Evolutionary conservation across 2,329 filamentous ascomycete species (phyloP).

Genomic region (Camptophora hylomeconis): DNA sequence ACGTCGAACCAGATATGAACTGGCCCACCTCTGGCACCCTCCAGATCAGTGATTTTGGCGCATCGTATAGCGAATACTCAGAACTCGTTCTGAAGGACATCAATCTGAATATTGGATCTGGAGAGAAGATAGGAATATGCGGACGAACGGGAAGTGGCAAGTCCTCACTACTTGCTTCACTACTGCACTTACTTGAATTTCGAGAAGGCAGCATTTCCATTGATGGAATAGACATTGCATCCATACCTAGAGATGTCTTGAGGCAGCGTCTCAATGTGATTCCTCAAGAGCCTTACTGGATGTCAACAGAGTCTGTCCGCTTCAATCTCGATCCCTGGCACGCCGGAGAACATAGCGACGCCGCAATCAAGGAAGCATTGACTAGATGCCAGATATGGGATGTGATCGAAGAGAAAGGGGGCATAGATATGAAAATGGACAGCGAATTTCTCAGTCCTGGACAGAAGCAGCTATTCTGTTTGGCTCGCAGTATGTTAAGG

Average conservation of each 20-base stretch:
- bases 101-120: background rate
- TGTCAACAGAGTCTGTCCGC: constrained; percentile 17
- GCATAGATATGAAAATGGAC: constrained; percentile 31
- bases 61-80: background rate
- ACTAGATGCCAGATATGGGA: constrained; percentile 25
- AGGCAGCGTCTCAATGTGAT: constrained; percentile 20
- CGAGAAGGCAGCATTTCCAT: constrained; percentile 16
- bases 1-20: no score
- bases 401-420: constrained; percentile 26
- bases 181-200: constrained; percentile 20
- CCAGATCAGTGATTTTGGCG: background rate
- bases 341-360: constrained; percentile 11
- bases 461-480: constrained; percentile 51
- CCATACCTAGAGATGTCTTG: constrained; percentile 12
- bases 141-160: constrained; percentile 23
- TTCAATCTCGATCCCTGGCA: constrained; percentile 26
- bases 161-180: constrained; percentile 18
- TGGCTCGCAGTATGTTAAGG: constrained; percentile 46
- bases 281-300: constrained; percentile 18
- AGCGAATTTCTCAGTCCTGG: constrained; percentile 41
- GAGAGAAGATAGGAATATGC: constrained; percentile 6
- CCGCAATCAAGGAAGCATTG: constrained; percentile 25
- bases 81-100: background rate
- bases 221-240: constrained; percentile 17
- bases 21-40: background rate